Percentiles rank a stretch among this genome's conserved stretches.
phyloP scores from a whole-genome alignment of 192 early-diverging fungal species.

The Fimicolochytrium jonesii region DNA sequence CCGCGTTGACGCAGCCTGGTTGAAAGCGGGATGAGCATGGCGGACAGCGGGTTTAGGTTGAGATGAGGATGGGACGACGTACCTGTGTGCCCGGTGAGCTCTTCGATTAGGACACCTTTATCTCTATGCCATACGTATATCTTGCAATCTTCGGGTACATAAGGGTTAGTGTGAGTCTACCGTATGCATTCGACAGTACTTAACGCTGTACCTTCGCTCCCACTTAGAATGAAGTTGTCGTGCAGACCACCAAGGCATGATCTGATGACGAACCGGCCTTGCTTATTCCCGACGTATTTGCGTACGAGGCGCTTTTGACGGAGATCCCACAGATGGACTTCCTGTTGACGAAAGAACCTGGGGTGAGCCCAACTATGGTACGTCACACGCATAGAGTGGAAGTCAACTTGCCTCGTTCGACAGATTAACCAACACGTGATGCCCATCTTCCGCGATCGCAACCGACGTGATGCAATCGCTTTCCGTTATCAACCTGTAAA shows the following conservation, averaged over 20 bases:
- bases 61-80: neutral
- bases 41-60: neutral
- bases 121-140: slow-evolving; percentile 83
- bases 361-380: neutral
- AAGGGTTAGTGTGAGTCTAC: too few species aligned
- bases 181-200: too few species aligned
- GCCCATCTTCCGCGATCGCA: slow-evolving; percentile 52
- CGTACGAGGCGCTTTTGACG: slow-evolving; percentile 60
- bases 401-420: slow-evolving; percentile 24
- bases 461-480: slow-evolving; percentile 63
- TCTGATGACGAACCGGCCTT: slow-evolving; percentile 84
- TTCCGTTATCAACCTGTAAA: slow-evolving; percentile 43
- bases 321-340: slow-evolving; percentile 90
- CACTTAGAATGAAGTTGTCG: slow-evolving; percentile 79
- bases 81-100: slow-evolving; percentile 61
- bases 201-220: slow-evolving; percentile 96
- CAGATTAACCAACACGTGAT: slow-evolving; percentile 58
- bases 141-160: slow-evolving; percentile 53
- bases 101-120: slow-evolving; percentile 61
- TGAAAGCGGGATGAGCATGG: neutral
- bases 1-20: slow-evolving; percentile 62
- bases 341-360: slow-evolving; percentile 34
- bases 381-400: neutral
- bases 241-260: slow-evolving; percentile 84
- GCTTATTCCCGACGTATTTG: slow-evolving; percentile 77